Evolutionary conservation across 2,329 filamentous ascomycete species (phyloP).

Genomic region (Ciborinia camelliae): DNA sequence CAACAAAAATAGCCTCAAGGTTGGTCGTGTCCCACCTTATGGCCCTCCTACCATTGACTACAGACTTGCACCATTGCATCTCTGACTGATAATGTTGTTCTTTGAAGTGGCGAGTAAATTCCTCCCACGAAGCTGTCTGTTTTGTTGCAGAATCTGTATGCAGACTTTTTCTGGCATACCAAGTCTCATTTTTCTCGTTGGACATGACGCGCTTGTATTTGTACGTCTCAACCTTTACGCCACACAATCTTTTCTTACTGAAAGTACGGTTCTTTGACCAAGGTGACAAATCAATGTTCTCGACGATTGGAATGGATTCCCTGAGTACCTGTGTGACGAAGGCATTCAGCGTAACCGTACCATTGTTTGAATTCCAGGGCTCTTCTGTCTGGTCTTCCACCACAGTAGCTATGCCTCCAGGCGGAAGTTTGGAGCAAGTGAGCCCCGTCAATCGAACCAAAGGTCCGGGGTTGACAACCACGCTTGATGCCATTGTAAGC

Average conservation of each 20-base stretch:
- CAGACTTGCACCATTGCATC: constrained; percentile 54
- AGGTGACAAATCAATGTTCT: constrained; percentile 44
- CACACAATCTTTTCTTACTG: constrained; percentile 49
- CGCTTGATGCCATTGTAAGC: constrained; percentile 11
- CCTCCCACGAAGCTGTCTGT: constrained; percentile 59
- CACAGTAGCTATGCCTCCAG: constrained; percentile 31
- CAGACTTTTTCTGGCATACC: constrained; percentile 61
- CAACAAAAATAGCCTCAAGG: constrained; percentile 41
- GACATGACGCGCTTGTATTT: constrained; percentile 51
- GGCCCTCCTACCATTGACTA: constrained; percentile 45
- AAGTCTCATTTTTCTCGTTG: constrained; percentile 50
- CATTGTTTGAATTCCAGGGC: neutral
- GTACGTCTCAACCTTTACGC: constrained; percentile 51
- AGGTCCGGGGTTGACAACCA: constrained; percentile 41
- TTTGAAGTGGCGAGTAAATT: constrained; percentile 60
- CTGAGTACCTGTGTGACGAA: constrained; percentile 52
- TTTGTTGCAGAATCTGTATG: constrained; percentile 51
- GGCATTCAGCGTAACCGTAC: constrained; percentile 41
- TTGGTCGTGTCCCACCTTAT: constrained; percentile 47
- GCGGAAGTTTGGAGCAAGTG: constrained; percentile 47
- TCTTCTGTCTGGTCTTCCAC: constrained; percentile 19
- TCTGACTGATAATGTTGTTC: constrained; percentile 56
- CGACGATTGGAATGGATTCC: constrained; percentile 60
- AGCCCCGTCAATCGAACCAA: constrained; percentile 55
- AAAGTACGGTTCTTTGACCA: constrained; percentile 50